Conservation (phyloP, 2,329 filamentous ascomycete species). For the Fusarium sp. region DNA sequence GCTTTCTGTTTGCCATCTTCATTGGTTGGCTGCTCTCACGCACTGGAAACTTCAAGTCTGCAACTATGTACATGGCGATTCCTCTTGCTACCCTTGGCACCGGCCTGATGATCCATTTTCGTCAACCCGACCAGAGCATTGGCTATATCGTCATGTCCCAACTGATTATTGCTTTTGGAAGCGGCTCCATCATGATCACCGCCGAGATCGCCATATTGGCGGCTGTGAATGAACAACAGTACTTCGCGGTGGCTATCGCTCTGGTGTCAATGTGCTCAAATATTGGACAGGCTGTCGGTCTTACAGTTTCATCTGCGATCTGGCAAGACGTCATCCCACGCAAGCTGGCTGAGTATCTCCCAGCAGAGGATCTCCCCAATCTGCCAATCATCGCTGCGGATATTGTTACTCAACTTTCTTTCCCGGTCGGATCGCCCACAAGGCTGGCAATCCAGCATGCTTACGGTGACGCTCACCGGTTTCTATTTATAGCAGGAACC, state of each 20-base stretch:
- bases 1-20: constrained; percentile 44
- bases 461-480: constrained; percentile 26
- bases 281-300: constrained; percentile 24
- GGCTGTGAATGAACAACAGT: constrained; percentile 26
- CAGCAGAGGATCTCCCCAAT: constrained; percentile 46
- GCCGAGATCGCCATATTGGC: constrained; percentile 38
- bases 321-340: constrained; percentile 52
- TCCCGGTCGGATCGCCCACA: constrained; percentile 19
- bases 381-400: constrained; percentile 56
- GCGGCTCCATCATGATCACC: constrained; percentile 23
- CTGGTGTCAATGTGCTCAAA: constrained; percentile 23
- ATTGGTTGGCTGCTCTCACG: constrained; percentile 13
- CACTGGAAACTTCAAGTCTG: constrained; percentile 29
- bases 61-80: constrained; percentile 25
- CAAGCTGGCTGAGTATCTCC: constrained; percentile 54
- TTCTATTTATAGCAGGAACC: constrained; percentile 22
- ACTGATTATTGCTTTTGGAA: constrained; percentile 26
- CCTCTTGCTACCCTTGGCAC: constrained; percentile 26
- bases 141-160: constrained; percentile 31
- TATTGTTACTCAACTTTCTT: constrained; percentile 19
- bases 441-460: constrained; percentile 31
- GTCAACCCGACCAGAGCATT: background rate
- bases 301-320: constrained; percentile 33
- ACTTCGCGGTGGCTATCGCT: constrained; percentile 29
- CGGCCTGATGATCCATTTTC: constrained; percentile 22